Percentiles rank a stretch among this genome's conserved stretches.
phyloP scores from a whole-genome alignment of 1,284 basidiomycete genomes.

The Melampsora medusae region DNA sequence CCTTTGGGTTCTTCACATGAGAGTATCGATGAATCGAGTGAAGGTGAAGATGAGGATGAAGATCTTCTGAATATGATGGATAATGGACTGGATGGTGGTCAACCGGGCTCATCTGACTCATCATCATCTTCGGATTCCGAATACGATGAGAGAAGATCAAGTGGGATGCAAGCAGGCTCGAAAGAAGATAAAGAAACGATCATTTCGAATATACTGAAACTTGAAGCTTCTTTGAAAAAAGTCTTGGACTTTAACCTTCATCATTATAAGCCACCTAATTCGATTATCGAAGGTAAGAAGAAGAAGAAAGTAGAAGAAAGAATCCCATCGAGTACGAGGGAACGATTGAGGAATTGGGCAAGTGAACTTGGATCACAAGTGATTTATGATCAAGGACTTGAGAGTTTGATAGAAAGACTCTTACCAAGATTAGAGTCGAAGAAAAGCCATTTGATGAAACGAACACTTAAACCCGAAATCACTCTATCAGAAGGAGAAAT shows the following conservation, averaged over 20 bases:
- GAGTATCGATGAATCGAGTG: conserved; percentile 5
- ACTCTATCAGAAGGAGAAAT: background rate
- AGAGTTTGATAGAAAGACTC: conserved; percentile 12
- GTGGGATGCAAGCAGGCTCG: background rate
- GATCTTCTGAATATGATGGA: background rate
- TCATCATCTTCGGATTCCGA: conserved; percentile 13
- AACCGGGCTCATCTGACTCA: conserved; percentile 4
- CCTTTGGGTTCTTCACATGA: conserved; percentile 17
- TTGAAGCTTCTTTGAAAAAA: conserved; percentile 18
- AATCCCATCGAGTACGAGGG: background rate
- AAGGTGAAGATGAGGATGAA: conserved; percentile 14
- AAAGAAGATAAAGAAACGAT: conserved; percentile 19
- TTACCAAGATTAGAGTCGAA: conserved; percentile 5
- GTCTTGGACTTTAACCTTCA: conserved; percentile 13
- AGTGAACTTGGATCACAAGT: conserved; percentile 23
- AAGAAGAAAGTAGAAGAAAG: no score
- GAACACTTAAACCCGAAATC: background rate
- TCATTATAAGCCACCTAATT: background rate
- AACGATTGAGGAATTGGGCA: conserved; percentile 34
- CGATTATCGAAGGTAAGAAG: background rate
- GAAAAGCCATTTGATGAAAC: background rate
- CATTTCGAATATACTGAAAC: conserved; percentile 12
- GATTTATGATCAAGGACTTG: conserved; percentile 28
- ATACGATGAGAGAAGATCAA: background rate
- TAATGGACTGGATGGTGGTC: background rate